Conservation (phyloP, 2,329 filamentous ascomycete species). For the Exutisphaerella laricina region DNA sequence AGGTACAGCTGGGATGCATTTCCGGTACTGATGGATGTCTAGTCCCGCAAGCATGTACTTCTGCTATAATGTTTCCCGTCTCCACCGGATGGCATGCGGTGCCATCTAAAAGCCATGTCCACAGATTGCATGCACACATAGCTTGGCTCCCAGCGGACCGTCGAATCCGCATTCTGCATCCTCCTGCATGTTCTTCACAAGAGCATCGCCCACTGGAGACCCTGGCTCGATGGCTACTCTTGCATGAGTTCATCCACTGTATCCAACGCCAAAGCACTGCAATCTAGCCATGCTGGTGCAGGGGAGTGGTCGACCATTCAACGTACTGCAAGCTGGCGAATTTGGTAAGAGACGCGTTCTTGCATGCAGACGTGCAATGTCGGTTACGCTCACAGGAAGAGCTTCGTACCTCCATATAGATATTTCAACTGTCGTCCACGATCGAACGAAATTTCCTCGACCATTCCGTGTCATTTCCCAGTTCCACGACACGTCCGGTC, state of each 20-base stretch:
- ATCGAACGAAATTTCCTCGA: constrained; percentile 9
- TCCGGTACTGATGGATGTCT: constrained; percentile 17
- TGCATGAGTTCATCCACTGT: constrained; percentile 13
- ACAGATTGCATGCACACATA: constrained; percentile 11
- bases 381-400: constrained; percentile 5
- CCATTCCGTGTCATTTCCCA: constrained; percentile 15
- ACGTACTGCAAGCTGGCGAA: constrained; percentile 3
- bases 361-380: constrained; percentile 4
- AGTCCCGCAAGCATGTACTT: constrained; percentile 7
- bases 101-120: constrained; percentile 11
- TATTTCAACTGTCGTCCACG: constrained; percentile 14
- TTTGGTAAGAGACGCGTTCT: constrained; percentile 7
- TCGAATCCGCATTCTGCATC: constrained; percentile 11
- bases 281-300: constrained; percentile 6
- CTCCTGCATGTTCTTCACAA: constrained; percentile 10
- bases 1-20: constrained; percentile 12
- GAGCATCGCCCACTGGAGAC: constrained; percentile 15
- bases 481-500: constrained; percentile 10
- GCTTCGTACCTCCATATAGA: constrained; percentile 19
- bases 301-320: constrained; percentile 9
- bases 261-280: constrained; percentile 7
- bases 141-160: constrained; percentile 11
- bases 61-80: constrained; percentile 14
- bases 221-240: constrained; percentile 9
- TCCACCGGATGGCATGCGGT: constrained; percentile 8